A percentile compares a stretch with the other conserved stretches of the same genome.
Conservation (phyloP, 2,329 filamentous ascomycete genomes). For the Macrophomina phaseolina region DNA sequence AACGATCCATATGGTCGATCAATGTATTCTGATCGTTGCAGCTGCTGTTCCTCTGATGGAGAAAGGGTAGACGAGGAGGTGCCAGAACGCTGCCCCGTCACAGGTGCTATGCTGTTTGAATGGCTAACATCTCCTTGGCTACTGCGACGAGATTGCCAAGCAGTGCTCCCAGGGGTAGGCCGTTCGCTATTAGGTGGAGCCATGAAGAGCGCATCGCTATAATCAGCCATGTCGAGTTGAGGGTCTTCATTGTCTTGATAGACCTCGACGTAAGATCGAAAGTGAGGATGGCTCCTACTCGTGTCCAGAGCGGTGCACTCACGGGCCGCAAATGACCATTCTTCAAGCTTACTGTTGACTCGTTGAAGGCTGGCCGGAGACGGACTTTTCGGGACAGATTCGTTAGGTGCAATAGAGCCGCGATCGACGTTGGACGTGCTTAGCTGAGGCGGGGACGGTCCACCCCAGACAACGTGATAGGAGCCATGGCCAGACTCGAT, state of each 20-base stretch:
- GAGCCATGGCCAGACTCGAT: conserved; percentile 37
- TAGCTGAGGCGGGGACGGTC: conserved; percentile 31
- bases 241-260: conserved; percentile 28
- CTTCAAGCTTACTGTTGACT: conserved; percentile 40
- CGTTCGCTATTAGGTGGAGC: conserved; percentile 41
- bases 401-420: conserved; percentile 24
- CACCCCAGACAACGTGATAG: conserved; percentile 43
- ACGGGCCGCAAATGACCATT: conserved; percentile 35
- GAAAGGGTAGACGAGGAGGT: background rate
- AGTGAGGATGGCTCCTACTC: conserved; percentile 26
- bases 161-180: conserved; percentile 35
- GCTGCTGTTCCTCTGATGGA: background rate
- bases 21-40: background rate
- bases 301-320: conserved; percentile 6
- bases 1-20: background rate
- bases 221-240: conserved; percentile 17
- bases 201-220: conserved; percentile 27
- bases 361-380: conserved; percentile 35
- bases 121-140: conserved; percentile 29
- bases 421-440: background rate
- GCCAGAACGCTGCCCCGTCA: background rate
- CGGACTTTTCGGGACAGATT: conserved; percentile 33
- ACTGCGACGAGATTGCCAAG: conserved; percentile 32
- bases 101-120: background rate
- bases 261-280: conserved; percentile 31